Conservation (phyloP, 257 asterid species). For the Gentiana straminea region DNA sequence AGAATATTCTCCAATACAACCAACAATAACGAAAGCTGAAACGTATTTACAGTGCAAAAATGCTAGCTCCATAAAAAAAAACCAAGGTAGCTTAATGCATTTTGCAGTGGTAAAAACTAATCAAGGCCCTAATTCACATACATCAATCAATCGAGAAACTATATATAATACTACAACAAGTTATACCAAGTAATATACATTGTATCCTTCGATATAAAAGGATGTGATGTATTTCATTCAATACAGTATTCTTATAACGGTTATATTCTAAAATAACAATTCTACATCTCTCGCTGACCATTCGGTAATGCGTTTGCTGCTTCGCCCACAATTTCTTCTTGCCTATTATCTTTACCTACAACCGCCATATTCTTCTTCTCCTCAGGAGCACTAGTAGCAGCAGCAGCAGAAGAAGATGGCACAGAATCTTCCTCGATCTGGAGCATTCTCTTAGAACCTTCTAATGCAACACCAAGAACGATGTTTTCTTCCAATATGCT, state of each 20-base stretch:
- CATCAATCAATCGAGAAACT: conserved; percentile 1
- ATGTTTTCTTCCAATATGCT: conserved; percentile 18
- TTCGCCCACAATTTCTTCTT: conserved; percentile 15
- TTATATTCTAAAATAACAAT: background rate
- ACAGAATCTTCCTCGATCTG: conserved; percentile 24
- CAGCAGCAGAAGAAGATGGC: conserved; percentile 7
- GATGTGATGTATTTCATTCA: no score
- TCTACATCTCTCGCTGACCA: conserved; percentile 18
- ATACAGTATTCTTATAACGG: no score
- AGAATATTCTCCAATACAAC: no score
- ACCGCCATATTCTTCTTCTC: conserved; percentile 25
- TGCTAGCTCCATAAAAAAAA: conserved; percentile 22
- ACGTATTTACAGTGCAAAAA: conserved; percentile 14
- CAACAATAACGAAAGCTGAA: no score
- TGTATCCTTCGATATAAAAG: no score
- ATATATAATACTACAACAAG: no score
- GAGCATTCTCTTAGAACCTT: conserved; percentile 27
- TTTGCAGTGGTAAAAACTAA: conserved; percentile 10
- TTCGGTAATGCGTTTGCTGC: conserved; percentile 6
- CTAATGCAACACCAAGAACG: conserved; percentile 28
- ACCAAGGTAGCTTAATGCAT: conserved; percentile 16
- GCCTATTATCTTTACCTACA: conserved; percentile 14
- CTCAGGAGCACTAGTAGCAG: background rate
- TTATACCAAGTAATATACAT: no score
- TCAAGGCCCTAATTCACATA: background rate